Evolutionary conservation across 73 alveolate species (phyloP).

Genomic region (Paraurostyla sp.): DNA sequence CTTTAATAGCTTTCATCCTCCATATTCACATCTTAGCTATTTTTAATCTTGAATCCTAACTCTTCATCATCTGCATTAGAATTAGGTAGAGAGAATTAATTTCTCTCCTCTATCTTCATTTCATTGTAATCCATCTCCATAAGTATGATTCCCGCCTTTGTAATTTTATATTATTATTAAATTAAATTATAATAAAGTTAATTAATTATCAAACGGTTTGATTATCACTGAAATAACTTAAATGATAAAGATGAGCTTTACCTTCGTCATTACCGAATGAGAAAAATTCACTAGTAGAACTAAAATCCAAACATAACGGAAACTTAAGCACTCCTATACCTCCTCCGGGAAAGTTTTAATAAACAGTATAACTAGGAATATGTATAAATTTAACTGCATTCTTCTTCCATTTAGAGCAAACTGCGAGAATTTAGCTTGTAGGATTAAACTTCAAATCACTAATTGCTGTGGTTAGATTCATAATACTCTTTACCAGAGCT

Average conservation of each 20-base stretch:
- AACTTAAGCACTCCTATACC: constrained; percentile 82
- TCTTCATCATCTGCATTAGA: neutral
- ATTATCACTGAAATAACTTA: constrained; percentile 51
- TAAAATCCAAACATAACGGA: constrained; percentile 88
- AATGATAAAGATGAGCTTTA: constrained; percentile 75
- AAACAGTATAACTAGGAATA: constrained; percentile 84
- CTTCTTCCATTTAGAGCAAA: constrained; percentile 94
- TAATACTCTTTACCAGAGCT: constrained; percentile 81
- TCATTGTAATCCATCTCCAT: too few species aligned
- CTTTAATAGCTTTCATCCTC: neutral
- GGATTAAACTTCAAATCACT: constrained; percentile 83
- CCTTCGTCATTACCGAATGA: constrained; percentile 96
- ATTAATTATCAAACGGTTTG: constrained; percentile 23
- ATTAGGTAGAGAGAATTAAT: too few species aligned
- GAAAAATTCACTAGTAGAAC: constrained; percentile 78
- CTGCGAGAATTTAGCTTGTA: constrained; percentile 78
- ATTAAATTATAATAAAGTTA: neutral
- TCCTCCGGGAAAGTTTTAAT: constrained; percentile 87
- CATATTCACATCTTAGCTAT: neutral
- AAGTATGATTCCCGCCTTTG: neutral
- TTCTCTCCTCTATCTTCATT: too few species aligned
- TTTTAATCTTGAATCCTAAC: neutral
- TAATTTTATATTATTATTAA: neutral
- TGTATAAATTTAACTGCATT: constrained; percentile 89
- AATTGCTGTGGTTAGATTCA: constrained; percentile 90